phyloP scores from a whole-genome alignment of 495 filamentous ascomycete genomes.

The Penicillium steckii region DNA sequence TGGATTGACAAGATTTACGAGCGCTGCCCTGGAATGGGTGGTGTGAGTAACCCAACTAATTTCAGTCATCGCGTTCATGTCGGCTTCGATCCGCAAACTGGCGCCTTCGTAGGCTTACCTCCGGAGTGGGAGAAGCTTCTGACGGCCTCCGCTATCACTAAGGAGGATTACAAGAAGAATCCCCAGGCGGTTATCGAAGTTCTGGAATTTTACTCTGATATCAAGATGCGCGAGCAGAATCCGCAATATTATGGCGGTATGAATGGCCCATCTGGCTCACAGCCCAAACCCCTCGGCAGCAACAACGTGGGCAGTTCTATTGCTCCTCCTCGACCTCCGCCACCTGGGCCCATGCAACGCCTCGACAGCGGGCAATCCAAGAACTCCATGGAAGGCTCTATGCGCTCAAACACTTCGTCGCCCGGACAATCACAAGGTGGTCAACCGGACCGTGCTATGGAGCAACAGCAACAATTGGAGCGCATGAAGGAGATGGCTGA shows the following conservation, averaged over 20 bases:
- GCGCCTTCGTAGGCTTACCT: conserved; percentile 89
- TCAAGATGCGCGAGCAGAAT: conserved; percentile 82
- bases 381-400: conserved; percentile 24
- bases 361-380: conserved; percentile 41
- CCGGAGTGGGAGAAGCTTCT: conserved; percentile 95
- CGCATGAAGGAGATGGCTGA: conserved; percentile 52
- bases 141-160: conserved; percentile 92
- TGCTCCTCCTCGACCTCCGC: conserved; percentile 73
- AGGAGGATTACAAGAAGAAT: conserved; percentile 96
- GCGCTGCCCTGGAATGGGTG: conserved; percentile 94
- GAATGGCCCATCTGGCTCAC: conserved; percentile 51
- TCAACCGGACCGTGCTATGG: conserved; percentile 36
- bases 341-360: conserved; percentile 51
- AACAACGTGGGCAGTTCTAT: conserved; percentile 62
- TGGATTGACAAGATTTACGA: conserved; percentile 98
- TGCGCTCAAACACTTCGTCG: conserved; percentile 35
- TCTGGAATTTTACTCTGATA: conserved; percentile 94
- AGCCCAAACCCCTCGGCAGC: conserved; percentile 36
- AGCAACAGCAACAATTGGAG: conserved; percentile 43
- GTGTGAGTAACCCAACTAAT: conserved; percentile 96
- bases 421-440: conserved; percentile 35
- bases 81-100: conserved; percentile 90
- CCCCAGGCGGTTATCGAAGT: conserved; percentile 98
- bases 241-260: conserved; percentile 72
- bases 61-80: conserved; percentile 96